A percentile compares a stretch with the other conserved stretches of the same genome.
Conservation (phyloP, 1,284 basidiomycete species). For the Trichosporon coremiiforme region DNA sequence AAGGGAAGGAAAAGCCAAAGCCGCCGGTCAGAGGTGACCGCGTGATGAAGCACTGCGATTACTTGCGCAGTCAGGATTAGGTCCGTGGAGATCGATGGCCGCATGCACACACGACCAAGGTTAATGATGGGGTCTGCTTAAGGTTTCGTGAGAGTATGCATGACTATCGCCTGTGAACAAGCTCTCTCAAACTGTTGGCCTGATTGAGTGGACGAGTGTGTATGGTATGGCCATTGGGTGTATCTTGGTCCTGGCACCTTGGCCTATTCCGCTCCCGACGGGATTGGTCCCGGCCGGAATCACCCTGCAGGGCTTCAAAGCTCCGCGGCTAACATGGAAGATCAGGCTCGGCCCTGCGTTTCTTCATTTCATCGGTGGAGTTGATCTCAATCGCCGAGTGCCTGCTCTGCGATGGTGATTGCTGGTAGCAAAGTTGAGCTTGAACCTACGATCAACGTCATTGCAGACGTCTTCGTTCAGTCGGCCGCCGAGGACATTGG, state of each 20-base stretch:
- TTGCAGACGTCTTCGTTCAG: background rate
- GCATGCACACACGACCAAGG: background rate
- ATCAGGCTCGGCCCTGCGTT: conserved; percentile 2
- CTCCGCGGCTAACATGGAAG: background rate
- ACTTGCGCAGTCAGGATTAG: too few relatives aligned
- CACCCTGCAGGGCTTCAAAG: background rate
- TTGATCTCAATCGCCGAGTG: background rate
- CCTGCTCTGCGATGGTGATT: background rate
- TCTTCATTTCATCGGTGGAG: too few relatives aligned
- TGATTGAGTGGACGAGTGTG: background rate
- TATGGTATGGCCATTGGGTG: too few relatives aligned
- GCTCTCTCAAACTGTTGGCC: background rate
- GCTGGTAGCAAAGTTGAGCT: background rate
- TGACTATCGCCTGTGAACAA: background rate
- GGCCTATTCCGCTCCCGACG: conserved; percentile 1
- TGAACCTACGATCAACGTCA: conserved; percentile 10
- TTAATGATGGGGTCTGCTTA: background rate
- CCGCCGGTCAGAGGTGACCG: too few relatives aligned
- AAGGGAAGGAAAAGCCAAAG: background rate
- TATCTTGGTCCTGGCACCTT: too few relatives aligned
- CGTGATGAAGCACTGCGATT: too few relatives aligned
- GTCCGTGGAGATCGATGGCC: background rate
- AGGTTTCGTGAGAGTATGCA: background rate
- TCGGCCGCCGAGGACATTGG: background rate
- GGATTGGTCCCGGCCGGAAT: conserved; percentile 4